These are phyloP conservation scores for Erigeron philadelphicus DNA, from an alignment of 140 eudicot species.

Conservation along the genomic window DNA sequence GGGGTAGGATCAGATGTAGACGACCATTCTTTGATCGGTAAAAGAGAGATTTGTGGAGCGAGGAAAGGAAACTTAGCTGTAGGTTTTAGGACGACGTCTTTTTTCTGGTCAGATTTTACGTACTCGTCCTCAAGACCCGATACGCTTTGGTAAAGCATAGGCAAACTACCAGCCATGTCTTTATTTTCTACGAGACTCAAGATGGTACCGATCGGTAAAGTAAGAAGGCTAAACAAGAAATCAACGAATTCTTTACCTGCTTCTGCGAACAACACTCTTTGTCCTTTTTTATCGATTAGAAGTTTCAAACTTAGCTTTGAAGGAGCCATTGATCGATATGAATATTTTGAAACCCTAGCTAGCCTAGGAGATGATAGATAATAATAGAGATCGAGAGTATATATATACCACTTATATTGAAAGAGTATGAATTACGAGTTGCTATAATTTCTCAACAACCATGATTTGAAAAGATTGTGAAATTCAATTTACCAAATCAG, in stretches of 20 bases:
- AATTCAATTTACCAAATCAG: too few species aligned
- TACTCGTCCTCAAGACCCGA: constrained; percentile 9
- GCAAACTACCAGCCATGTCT: neutral
- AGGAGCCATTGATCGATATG: constrained; percentile 12
- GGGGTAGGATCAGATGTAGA: neutral
- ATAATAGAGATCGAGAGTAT: too few species aligned
- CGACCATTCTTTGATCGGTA: neutral
- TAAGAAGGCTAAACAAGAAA: constrained; percentile 19
- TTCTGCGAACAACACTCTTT: constrained; percentile 35
- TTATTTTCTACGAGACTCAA: constrained; percentile 13
- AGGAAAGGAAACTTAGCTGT: neutral
- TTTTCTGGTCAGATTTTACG: constrained; percentile 16
- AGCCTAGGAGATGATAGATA: too few species aligned
- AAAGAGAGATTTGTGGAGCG: constrained; percentile 1
- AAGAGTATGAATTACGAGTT: too few species aligned
- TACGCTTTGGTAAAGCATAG: constrained; percentile 26
- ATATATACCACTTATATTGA: too few species aligned
- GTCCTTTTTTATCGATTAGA: constrained; percentile 18
- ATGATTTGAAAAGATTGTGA: too few species aligned
- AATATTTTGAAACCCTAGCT: too few species aligned
- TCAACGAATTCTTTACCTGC: constrained; percentile 33
- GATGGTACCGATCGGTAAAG: constrained; percentile 22
- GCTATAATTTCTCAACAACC: too few species aligned
- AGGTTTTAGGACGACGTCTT: constrained; percentile 22
- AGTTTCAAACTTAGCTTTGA: constrained; percentile 27